Evolutionary conservation across 2,329 filamentous ascomycete genomes (phyloP), one percentile per base, ranked within the genome.

Genomic region (Penicillium oxalicum): DNA sequence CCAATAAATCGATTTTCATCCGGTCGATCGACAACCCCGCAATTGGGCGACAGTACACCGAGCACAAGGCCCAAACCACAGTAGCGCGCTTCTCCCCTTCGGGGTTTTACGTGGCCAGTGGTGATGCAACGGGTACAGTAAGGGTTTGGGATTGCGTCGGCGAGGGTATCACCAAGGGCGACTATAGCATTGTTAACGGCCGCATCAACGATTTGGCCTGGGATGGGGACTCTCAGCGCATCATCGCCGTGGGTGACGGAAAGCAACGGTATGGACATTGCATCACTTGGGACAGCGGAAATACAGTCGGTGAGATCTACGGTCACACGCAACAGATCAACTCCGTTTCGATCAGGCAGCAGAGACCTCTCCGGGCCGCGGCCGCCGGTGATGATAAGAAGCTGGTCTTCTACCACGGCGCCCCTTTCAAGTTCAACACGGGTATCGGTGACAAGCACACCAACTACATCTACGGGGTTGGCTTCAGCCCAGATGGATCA

Each of bases 191-290:
- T 71, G 91, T 97, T 63, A 90, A 88, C 32, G 93, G 93, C 9
- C 86, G 88, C 46, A 91, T 98, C 72, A 95, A 95, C 67, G 93
- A 98, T 68, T 82, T 98, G 57, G 91, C 90, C 1, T 98, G 93
- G 91, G 93, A 97, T 63, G 91, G 91, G 49, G 93, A 98, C 71
- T 95, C 88, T 52, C 91, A 96, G 74, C 86, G 93, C 43, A 86
- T 98, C 64, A 96, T 97, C 62, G 93, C 91, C 3, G 91, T 98
- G 4, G 93, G 93, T 39, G 88, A 97, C 61, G 93, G 93, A 44
- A 91, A 91, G 65, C 90, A 97, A 73, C 82, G 89, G 48, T 96
- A 89, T 67, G 91, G 91, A 11, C 88, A 91, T 69, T 95, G 89
- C 74, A 90, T 97, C 66, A 96, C 89, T 27, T 88, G 88, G 58